Conservation (phyloP, 352 stramenopile species). For the Phytopythium cucurbitacearum region DNA sequence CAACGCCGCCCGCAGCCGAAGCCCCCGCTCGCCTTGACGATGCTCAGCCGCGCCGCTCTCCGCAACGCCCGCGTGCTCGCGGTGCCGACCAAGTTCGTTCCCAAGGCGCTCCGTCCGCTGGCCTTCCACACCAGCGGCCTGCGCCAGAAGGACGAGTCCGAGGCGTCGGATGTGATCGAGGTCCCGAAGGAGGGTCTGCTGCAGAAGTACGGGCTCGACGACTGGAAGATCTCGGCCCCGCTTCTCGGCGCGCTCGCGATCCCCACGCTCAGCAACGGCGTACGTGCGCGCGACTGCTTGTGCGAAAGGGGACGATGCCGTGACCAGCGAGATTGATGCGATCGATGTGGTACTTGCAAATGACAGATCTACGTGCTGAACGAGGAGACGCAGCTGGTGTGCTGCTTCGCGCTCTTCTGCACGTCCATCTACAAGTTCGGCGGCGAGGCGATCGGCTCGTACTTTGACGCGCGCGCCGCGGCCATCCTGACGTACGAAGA, state of each 20-base stretch:
- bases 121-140: slow-evolving; percentile 56
- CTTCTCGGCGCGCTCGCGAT: slow-evolving; percentile 71
- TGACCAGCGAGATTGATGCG: slow-evolving; percentile 5
- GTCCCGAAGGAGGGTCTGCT: slow-evolving; percentile 53
- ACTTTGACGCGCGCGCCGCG: slow-evolving; percentile 73
- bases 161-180: slow-evolving; percentile 33
- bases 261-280: slow-evolving; percentile 75
- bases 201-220: slow-evolving; percentile 60
- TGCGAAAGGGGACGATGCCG: neutral
- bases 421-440: slow-evolving; percentile 86
- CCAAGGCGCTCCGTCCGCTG: slow-evolving; percentile 37
- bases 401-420: slow-evolving; percentile 84
- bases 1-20: neutral
- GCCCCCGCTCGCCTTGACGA: slow-evolving; percentile 13
- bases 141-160: slow-evolving; percentile 46
- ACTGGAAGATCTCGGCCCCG: slow-evolving; percentile 83
- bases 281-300: slow-evolving; percentile 16
- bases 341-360: slow-evolving; percentile 3
- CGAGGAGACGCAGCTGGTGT: slow-evolving; percentile 80
- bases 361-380: slow-evolving; percentile 79
- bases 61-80: slow-evolving; percentile 45
- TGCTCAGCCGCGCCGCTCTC: slow-evolving; percentile 77
- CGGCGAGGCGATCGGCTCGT: slow-evolving; percentile 76
- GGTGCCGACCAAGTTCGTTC: slow-evolving; percentile 37
- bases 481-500: slow-evolving; percentile 65